phyloP scores from a whole-genome alignment of 805 yeast species.

The Saccharomycopsis sp. region DNA sequence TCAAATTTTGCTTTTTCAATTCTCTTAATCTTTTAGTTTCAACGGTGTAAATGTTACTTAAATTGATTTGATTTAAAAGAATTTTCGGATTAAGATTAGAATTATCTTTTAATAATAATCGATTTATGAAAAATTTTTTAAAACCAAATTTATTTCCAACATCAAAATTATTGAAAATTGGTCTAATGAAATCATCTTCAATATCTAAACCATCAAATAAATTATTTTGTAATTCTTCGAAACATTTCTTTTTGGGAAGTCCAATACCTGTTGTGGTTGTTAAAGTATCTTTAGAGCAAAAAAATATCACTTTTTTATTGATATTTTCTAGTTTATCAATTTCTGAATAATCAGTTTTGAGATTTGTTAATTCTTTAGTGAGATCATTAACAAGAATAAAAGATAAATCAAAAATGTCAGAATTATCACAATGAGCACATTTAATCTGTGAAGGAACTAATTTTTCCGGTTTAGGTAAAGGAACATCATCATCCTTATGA shows the following conservation, averaged over 20 bases:
- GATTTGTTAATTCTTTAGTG: constrained; percentile 14
- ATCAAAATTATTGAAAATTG: constrained; percentile 10
- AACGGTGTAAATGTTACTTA: constrained; percentile 6
- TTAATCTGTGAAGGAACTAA: background rate
- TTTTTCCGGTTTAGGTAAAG: background rate
- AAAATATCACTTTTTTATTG: constrained; percentile 14
- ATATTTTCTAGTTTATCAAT: constrained; percentile 5
- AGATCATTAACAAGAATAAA: constrained; percentile 12
- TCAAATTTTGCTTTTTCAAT: constrained; percentile 6
- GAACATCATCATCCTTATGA: background rate
- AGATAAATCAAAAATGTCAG: constrained; percentile 3
- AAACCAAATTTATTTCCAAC: constrained; percentile 10
- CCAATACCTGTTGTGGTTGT: too few relatives aligned
- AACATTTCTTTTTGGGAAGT: constrained; percentile 2
- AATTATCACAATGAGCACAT: constrained; percentile 9
- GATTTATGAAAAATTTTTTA: constrained; percentile 12
- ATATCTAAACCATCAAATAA: constrained; percentile 16
- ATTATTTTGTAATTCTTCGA: constrained; percentile 2
- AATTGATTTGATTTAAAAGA: constrained; percentile 4
- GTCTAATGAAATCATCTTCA: constrained; percentile 16
- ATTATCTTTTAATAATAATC: constrained; percentile 12
- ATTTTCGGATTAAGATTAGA: constrained; percentile 5
- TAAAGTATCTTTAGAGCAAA: constrained; percentile 2
- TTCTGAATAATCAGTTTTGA: constrained; percentile 10
- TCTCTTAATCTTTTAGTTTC: constrained; percentile 5